phyloP scores from a whole-genome alignment of 495 filamentous ascomycete species.

The Rhypophila decipiens region DNA sequence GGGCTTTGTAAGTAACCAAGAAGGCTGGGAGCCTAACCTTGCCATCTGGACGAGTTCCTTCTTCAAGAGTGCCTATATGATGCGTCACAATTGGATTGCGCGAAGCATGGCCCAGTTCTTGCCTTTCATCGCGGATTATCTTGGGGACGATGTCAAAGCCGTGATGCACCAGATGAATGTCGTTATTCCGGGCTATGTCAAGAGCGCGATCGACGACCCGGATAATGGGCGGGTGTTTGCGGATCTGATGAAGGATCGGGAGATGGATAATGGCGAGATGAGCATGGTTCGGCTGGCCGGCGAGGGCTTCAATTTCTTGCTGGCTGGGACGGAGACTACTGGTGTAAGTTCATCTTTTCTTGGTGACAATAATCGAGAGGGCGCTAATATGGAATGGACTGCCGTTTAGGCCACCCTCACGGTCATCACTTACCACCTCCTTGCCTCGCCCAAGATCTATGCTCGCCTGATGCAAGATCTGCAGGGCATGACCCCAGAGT shows the following conservation, averaged over 20 bases:
- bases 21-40: conserved; percentile 21
- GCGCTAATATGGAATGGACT: too few relatives aligned
- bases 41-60: conserved; percentile 18
- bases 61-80: conserved; percentile 27
- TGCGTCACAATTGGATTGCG: conserved; percentile 12
- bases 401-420: conserved; percentile 19
- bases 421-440: conserved; percentile 26
- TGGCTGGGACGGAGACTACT: conserved; percentile 26
- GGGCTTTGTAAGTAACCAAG: conserved; percentile 21
- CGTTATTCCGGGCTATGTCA: conserved; percentile 15
- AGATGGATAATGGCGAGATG: conserved; percentile 21
- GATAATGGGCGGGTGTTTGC: conserved; percentile 14
- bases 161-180: conserved; percentile 13
- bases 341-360: conserved; percentile 11
- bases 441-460: conserved; percentile 19
- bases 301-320: conserved; percentile 24
- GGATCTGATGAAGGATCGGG: conserved; percentile 11
- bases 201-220: conserved; percentile 8
- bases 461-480: conserved; percentile 24
- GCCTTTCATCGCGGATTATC: conserved; percentile 14
- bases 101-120: conserved; percentile 10
- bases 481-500: conserved; percentile 12
- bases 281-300: conserved; percentile 18
- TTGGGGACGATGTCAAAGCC: conserved; percentile 16
- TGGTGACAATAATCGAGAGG: too few relatives aligned